These are phyloP conservation scores for Fusarium sulawesiense DNA, from an alignment of 2,329 filamentous ascomycete genomes.

Conservation along the genomic window DNA sequence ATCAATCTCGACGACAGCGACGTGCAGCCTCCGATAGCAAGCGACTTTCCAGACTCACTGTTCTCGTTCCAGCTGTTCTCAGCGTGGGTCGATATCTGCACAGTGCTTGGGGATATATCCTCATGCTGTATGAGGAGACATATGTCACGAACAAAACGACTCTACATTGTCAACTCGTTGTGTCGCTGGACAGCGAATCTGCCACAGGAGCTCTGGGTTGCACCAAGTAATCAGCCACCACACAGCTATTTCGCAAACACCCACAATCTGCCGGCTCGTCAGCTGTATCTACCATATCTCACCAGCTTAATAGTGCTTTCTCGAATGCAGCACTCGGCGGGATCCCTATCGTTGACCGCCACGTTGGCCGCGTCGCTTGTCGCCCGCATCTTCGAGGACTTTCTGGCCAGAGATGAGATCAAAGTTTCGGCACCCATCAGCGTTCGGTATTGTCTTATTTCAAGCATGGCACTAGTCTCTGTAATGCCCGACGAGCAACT, in stretches of 20 bases:
- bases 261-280: neutral
- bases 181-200: neutral
- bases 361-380: neutral
- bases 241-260: constrained; percentile 2
- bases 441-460: neutral
- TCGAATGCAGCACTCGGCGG: neutral
- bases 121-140: neutral
- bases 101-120: neutral
- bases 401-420: neutral
- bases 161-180: neutral
- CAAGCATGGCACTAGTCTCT: neutral
- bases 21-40: neutral
- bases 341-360: neutral
- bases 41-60: constrained; percentile 1
- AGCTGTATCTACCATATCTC: neutral
- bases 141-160: constrained; percentile 1
- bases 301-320: constrained; percentile 3
- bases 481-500: neutral
- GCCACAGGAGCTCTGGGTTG: neutral
- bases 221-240: neutral
- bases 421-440: neutral
- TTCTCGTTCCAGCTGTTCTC: neutral
- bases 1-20: constrained; percentile 8
- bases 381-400: neutral
- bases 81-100: neutral